Evolutionary conservation across 2,329 filamentous ascomycete species (phyloP).

Genomic region (Daldinia sp.): DNA sequence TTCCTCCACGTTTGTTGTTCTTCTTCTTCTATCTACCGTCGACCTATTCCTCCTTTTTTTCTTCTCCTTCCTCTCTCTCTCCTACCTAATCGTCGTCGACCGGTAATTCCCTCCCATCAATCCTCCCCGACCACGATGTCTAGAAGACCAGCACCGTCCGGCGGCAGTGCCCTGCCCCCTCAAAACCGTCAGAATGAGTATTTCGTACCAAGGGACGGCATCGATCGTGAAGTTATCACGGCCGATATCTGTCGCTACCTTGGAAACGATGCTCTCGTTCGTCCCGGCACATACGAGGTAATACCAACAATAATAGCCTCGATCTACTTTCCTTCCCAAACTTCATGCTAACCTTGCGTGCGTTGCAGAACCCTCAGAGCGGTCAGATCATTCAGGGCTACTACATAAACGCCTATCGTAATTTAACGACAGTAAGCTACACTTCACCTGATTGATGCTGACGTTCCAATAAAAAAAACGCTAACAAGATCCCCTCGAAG

Average conservation of each 20-base stretch:
- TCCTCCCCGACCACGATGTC: conserved; percentile 49
- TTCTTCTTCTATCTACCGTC: conserved; percentile 28
- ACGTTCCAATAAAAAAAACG: conserved; percentile 8
- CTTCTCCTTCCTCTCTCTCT: conserved; percentile 20
- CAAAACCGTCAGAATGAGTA: conserved; percentile 77
- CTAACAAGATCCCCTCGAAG: conserved; percentile 54
- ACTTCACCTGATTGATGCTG: background rate
- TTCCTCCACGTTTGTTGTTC: conserved; percentile 41
- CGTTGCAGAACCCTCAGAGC: conserved; percentile 63
- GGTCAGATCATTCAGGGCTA: conserved; percentile 76
- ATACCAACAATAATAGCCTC: conserved; percentile 10
- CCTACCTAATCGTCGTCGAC: conserved; percentile 44
- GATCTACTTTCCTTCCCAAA: conserved; percentile 27
- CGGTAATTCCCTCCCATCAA: conserved; percentile 28
- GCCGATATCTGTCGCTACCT: conserved; percentile 87
- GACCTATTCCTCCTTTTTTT: conserved; percentile 34
- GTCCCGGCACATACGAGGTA: conserved; percentile 80
- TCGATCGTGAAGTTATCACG: conserved; percentile 86
- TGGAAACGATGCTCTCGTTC: conserved; percentile 83
- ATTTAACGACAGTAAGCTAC: conserved; percentile 77
- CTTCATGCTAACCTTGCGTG: conserved; percentile 41
- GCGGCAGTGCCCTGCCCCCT: conserved; percentile 55
- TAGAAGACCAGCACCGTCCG: conserved; percentile 54
- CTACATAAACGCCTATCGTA: conserved; percentile 83
- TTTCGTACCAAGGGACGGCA: conserved; percentile 83